Percentiles rank a stretch among this genome's conserved stretches.
These are phyloP conservation scores for Pestalotiopsis sp. DNA, from an alignment of 2,329 filamentous ascomycete species.

Conservation along the genomic window DNA sequence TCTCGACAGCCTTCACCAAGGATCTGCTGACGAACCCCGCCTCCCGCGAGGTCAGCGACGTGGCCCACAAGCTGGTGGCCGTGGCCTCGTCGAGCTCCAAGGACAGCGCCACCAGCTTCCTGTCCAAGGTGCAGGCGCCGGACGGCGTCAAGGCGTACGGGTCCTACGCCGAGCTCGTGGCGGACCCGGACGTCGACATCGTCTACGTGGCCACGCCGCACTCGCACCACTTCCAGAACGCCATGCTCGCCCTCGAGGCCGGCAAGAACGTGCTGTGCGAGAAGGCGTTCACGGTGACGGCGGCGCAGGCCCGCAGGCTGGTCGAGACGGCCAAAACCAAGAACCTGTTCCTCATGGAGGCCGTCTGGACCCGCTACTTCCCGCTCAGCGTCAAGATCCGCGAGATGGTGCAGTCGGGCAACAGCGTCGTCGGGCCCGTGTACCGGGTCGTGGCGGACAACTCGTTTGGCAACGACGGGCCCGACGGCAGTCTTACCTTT, in stretches of 20 bases:
- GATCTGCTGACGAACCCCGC: slow-evolving; percentile 78
- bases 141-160: slow-evolving; percentile 73
- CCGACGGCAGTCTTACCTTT: slow-evolving; percentile 60
- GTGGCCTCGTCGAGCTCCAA: slow-evolving; percentile 78
- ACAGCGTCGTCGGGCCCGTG: slow-evolving; percentile 25
- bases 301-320: slow-evolving; percentile 73
- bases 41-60: slow-evolving; percentile 69
- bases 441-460: slow-evolving; percentile 59
- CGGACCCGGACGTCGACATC: slow-evolving; percentile 79
- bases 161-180: slow-evolving; percentile 80
- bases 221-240: slow-evolving; percentile 91
- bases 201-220: slow-evolving; percentile 90
- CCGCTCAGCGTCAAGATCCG: slow-evolving; percentile 78
- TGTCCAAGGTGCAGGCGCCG: slow-evolving; percentile 71
- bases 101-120: slow-evolving; percentile 71
- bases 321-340: slow-evolving; percentile 73
- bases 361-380: slow-evolving; percentile 89
- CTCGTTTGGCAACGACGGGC: slow-evolving; percentile 61
- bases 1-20: slow-evolving; percentile 63
- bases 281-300: slow-evolving; percentile 87
- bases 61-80: slow-evolving; percentile 77
- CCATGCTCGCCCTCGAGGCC: slow-evolving; percentile 79
- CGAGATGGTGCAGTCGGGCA: slow-evolving; percentile 60
- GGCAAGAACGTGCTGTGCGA: slow-evolving; percentile 91
- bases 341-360: slow-evolving; percentile 79